These are phyloP conservation scores for Colletotrichum tanaceti DNA, from an alignment of 2,329 filamentous ascomycete species.

Conservation along the genomic window DNA sequence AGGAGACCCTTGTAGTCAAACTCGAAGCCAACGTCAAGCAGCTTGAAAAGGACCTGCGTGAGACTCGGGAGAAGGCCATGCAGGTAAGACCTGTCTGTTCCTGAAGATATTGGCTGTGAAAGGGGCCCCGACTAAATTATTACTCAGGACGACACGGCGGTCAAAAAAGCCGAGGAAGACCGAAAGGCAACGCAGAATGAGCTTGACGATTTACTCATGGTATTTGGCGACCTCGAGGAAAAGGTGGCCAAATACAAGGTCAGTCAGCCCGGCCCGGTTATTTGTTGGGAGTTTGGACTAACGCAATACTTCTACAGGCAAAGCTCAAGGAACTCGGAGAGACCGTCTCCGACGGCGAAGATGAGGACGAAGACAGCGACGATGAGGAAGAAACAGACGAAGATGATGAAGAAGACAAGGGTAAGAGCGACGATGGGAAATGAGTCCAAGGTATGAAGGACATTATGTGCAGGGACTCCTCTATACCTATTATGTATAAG, in stretches of 20 bases:
- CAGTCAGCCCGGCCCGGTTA: conserved; percentile 44
- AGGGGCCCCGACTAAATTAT: conserved; percentile 17
- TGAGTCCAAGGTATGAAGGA: conserved; percentile 11
- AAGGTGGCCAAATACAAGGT: conserved; percentile 82
- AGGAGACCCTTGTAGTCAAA: conserved; percentile 53
- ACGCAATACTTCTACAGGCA: conserved; percentile 51
- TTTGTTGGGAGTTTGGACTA: conserved; percentile 16
- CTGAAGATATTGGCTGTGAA: neutral
- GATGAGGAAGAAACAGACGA: conserved; percentile 45
- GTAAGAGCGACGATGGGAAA: conserved; percentile 35
- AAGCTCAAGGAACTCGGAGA: conserved; percentile 75
- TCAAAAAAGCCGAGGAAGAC: conserved; percentile 68
- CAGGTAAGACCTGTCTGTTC: conserved; percentile 12
- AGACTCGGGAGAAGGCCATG: conserved; percentile 44
- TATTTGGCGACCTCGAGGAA: conserved; percentile 83
- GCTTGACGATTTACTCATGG: conserved; percentile 83
- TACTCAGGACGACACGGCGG: conserved; percentile 48
- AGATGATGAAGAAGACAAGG: conserved; percentile 48
- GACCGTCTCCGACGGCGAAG: conserved; percentile 80
- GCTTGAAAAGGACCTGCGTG: conserved; percentile 47
- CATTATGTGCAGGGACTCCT: neutral
- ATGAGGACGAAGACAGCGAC: conserved; percentile 65
- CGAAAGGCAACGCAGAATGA: conserved; percentile 75
- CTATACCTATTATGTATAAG: neutral
- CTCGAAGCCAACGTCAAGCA: conserved; percentile 48